Conservation (phyloP, 31 red algal species). For the Pterothamnion heteromorphum region DNA sequence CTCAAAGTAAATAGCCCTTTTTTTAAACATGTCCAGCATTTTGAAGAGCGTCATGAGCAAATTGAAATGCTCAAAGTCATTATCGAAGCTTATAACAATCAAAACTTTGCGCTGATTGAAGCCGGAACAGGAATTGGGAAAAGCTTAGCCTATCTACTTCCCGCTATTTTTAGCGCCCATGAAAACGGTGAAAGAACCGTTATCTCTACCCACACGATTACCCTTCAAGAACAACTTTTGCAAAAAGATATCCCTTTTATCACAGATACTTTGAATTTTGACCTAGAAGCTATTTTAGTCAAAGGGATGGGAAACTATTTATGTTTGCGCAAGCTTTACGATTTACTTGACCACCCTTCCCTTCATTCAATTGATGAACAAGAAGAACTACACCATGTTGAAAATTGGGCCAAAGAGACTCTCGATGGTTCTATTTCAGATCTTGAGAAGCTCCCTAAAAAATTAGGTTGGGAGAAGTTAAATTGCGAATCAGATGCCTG, state of each 20-base stretch:
- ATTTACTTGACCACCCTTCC: background rate
- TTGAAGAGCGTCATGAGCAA: background rate
- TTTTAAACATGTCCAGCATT: background rate
- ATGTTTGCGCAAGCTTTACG: background rate
- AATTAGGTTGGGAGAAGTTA: background rate
- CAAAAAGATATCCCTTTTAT: background rate
- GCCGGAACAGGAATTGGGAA: conserved; percentile 1
- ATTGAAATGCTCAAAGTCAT: background rate
- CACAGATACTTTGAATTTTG: background rate
- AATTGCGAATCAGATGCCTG: background rate
- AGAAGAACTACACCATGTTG: background rate
- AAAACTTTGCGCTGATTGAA: background rate
- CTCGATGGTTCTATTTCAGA: background rate
- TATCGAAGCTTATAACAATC: background rate
- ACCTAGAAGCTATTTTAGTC: background rate
- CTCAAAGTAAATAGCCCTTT: no score
- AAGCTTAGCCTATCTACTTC: conserved; percentile 4
- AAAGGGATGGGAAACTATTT: conserved; percentile 5
- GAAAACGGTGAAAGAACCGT: background rate
- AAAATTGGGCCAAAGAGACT: background rate
- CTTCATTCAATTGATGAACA: background rate
- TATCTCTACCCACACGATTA: conserved; percentile 6
- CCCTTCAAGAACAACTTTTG: background rate
- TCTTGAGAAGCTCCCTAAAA: background rate
- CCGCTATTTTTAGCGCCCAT: background rate